Percentiles rank a stretch among this genome's conserved stretches.
Evolutionary conservation across 495 filamentous ascomycete genomes (phyloP).

Genomic region (Neurospora sp.): DNA sequence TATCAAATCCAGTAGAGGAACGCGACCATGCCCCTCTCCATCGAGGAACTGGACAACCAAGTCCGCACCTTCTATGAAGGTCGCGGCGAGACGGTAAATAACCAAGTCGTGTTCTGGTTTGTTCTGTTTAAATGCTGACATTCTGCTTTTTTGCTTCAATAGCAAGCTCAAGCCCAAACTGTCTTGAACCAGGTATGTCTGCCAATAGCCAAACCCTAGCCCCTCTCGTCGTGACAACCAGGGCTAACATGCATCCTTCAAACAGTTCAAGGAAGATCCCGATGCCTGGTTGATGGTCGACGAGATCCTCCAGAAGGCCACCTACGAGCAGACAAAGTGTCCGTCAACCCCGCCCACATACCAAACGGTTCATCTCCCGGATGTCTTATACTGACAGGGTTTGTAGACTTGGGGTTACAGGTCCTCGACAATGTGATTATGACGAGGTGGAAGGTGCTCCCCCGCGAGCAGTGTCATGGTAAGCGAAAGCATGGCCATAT

Average conservation of each 20-base stretch:
- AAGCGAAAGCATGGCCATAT: background rate
- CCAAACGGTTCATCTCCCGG: background rate
- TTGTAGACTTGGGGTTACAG: conserved; percentile 78
- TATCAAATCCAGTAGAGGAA: conserved; percentile 2
- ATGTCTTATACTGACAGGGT: conserved; percentile 33
- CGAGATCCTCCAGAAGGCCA: conserved; percentile 82
- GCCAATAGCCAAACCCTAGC: background rate
- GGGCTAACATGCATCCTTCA: conserved; percentile 6
- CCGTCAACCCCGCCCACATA: conserved; percentile 23
- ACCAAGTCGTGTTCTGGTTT: background rate
- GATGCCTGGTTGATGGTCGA: conserved; percentile 97
- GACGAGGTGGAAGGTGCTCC: conserved; percentile 97
- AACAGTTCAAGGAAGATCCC: conserved; percentile 94
- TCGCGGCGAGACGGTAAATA: conserved; percentile 78
- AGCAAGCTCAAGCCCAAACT: conserved; percentile 97
- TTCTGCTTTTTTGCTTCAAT: conserved; percentile 12
- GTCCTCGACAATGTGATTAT: conserved; percentile 97
- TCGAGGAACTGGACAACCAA: conserved; percentile 88
- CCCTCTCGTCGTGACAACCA: conserved; percentile 12
- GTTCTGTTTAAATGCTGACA: conserved; percentile 13
- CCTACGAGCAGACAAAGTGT: conserved; percentile 96
- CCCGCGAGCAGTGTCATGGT: conserved; percentile 92
- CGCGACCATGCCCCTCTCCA: conserved; percentile 47
- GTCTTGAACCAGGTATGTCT: conserved; percentile 80
- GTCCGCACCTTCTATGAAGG: conserved; percentile 96